Base-by-base conservation (phyloP, 768 basidiomycete species). In the Neoboletus magnificus region DNA sequence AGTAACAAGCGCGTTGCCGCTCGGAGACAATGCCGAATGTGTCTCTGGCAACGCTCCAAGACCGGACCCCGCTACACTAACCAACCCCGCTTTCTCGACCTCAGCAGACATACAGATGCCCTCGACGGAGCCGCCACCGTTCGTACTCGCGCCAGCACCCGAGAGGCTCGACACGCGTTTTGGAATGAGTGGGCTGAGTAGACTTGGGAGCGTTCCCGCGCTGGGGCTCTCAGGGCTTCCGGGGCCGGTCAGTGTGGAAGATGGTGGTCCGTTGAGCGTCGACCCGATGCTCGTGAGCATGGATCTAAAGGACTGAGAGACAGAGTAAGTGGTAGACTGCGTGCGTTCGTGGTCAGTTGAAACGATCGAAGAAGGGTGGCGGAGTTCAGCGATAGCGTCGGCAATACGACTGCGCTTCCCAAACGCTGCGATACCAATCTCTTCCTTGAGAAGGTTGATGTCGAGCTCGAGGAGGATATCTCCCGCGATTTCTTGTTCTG, bases 401-500 rank as follows among this genome's bases (percentile, higher is more conserved):
- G 89, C 87, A 54, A 99, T 93, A 53, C 91, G 85, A 69, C 91
- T 80, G 16, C 96, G 90, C 69, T 96, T 97, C 12, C 96, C 97
- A 62, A 96, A 97, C 5, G 93, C 93, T 64, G 80, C 76, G 62
- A 99, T 92, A 25, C 94, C 95, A 52, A 99, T 87, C 74, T 98
- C 95, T 13, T 76, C 79, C 75, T 98, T 98, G 63, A 99, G 85
- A 16, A 95, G 79, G 65, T 87, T 89, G 52, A 86, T 83, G 59
- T 98, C 93, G 56, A 98, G 87, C 63, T 95, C 96, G 52, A 98
- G 84, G 10, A 98, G 82, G 29, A 98, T 91, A 64, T 99, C 97
- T n/a, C 97, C 97, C 0, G 94, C 91, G 52, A 99, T 99, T 75
- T 99, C 97, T 84, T 99, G 94, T 74, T 98, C 96, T 94, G 67